Conservation (phyloP, 352 stramenopile species). For the Detonula confervacea region DNA sequence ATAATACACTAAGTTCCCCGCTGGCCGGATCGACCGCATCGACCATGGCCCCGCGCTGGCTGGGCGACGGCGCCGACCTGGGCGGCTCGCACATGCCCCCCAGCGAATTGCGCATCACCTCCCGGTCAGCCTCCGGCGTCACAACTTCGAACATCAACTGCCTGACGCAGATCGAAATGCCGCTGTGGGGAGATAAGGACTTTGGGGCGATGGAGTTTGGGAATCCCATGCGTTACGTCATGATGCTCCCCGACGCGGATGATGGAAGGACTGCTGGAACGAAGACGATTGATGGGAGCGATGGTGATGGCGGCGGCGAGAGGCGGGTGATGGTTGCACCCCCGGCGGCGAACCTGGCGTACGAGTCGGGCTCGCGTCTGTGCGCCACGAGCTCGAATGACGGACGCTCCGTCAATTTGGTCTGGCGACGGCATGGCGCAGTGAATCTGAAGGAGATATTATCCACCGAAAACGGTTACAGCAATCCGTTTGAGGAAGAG, state of each 20-base stretch:
- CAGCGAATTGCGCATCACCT: constrained; percentile 74
- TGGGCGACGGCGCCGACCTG: constrained; percentile 67
- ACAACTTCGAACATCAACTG: constrained; percentile 26
- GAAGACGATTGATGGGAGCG: constrained; percentile 2
- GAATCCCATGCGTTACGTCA: constrained; percentile 69
- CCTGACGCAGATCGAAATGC: constrained; percentile 79
- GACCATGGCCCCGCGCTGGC: constrained; percentile 38
- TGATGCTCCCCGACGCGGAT: constrained; percentile 47
- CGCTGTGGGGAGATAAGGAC: constrained; percentile 80
- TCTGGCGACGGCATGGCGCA: constrained; percentile 50
- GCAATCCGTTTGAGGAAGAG: not conserved
- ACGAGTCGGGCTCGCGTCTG: constrained; percentile 49
- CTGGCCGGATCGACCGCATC: constrained; percentile 17
- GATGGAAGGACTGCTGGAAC: not conserved
- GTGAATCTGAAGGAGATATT: constrained; percentile 54
- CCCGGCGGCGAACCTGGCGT: constrained; percentile 38
- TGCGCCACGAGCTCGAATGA: constrained; percentile 42
- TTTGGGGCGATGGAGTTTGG: constrained; percentile 83
- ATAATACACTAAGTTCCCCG: constrained; percentile 20
- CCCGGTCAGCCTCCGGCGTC: no score
- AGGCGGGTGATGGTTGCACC: not conserved
- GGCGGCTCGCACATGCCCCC: constrained; percentile 77
- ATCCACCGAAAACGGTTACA: not conserved
- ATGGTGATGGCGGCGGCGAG: not conserved
- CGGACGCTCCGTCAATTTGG: constrained; percentile 47